Conservation (phyloP, 129 eudicot genomes). For the Helichrysum umbraculigerum region DNA sequence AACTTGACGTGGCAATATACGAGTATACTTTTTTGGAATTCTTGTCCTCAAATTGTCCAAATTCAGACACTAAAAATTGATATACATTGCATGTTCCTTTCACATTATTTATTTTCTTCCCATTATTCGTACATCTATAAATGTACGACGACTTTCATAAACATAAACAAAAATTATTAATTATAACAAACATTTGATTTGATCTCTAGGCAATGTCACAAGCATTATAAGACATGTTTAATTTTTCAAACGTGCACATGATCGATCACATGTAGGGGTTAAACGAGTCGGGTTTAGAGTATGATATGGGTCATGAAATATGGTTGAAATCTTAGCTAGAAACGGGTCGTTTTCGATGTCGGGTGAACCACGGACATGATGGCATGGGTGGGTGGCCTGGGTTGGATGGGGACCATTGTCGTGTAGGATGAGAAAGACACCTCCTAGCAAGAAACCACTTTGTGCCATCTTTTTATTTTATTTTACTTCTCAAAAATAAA, state of each 20-base stretch:
- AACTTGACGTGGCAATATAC: constrained; percentile 25
- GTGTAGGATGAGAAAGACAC: constrained; percentile 26
- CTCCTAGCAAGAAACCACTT: constrained; percentile 1
- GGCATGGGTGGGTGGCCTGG: constrained; percentile 29
- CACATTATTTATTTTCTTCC: constrained; percentile 20
- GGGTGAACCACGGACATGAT: constrained; percentile 31
- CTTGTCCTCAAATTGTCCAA: constrained; percentile 30
- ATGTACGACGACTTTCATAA: constrained; percentile 26
- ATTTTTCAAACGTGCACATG: constrained; percentile 21
- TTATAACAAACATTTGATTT: too few species aligned
- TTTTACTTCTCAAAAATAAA: not conserved
- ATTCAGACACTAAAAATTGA: constrained; percentile 33
- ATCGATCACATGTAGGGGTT: not conserved
- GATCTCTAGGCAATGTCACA: not conserved
- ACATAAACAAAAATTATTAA: not conserved
- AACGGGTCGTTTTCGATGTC: constrained; percentile 31
- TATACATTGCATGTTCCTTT: constrained; percentile 34
- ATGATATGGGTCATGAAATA: not conserved
- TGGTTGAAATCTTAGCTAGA: constrained; percentile 12
- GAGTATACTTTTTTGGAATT: constrained; percentile 22
- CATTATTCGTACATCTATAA: constrained; percentile 25
- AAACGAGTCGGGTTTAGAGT: not conserved
- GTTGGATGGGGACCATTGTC: constrained; percentile 36
- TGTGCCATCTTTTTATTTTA: not conserved
- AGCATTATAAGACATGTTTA: constrained; percentile 17